These are phyloP conservation scores for Vishniacozyma victoriae DNA, from an alignment of 768 basidiomycete genomes.

Conservation along the genomic window DNA sequence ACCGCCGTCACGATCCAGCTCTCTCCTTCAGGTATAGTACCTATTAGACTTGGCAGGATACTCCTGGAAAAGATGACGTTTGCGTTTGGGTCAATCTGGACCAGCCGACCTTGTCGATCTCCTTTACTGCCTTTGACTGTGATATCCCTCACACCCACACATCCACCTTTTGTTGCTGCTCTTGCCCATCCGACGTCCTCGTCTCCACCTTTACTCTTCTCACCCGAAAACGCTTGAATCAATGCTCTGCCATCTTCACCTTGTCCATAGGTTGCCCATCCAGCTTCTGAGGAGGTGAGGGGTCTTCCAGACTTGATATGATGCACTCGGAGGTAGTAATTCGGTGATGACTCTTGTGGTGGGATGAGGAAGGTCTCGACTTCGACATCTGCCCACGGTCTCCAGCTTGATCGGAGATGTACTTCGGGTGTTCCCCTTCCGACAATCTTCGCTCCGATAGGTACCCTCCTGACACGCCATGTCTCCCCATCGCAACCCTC, in stretches of 20 bases:
- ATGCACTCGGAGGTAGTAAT: slow-evolving; percentile 68
- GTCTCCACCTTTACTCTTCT: slow-evolving; percentile 54
- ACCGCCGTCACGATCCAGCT: slow-evolving; percentile 62
- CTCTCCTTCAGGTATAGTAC: slow-evolving; percentile 51
- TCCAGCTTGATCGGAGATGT: slow-evolving; percentile 66
- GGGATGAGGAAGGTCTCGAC: slow-evolving; percentile 73
- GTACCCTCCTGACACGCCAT: slow-evolving; percentile 64
- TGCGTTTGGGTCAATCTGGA: slow-evolving; percentile 66
- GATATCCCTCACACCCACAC: slow-evolving; percentile 59
- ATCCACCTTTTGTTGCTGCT: slow-evolving; percentile 59
- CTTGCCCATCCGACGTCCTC: slow-evolving; percentile 51
- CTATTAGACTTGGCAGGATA: slow-evolving; percentile 61
- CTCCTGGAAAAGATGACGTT: slow-evolving; percentile 64
- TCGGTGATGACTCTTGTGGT: slow-evolving; percentile 55
- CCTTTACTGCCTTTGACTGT: slow-evolving; percentile 13
- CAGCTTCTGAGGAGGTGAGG: slow-evolving; percentile 62
- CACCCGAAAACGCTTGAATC: slow-evolving; percentile 50
- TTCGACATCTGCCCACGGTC: slow-evolving; percentile 65
- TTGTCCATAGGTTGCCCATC: slow-evolving; percentile 67
- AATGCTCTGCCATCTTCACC: slow-evolving; percentile 58
- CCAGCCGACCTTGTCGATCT: slow-evolving; percentile 49
- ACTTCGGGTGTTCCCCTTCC: slow-evolving; percentile 48
- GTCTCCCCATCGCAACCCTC: slow-evolving; percentile 55
- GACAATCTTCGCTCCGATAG: slow-evolving; percentile 53
- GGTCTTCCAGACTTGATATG: slow-evolving; percentile 53